phyloP scores from a whole-genome alignment of 2,329 filamentous ascomycete species.

The Alternaria sp. region DNA sequence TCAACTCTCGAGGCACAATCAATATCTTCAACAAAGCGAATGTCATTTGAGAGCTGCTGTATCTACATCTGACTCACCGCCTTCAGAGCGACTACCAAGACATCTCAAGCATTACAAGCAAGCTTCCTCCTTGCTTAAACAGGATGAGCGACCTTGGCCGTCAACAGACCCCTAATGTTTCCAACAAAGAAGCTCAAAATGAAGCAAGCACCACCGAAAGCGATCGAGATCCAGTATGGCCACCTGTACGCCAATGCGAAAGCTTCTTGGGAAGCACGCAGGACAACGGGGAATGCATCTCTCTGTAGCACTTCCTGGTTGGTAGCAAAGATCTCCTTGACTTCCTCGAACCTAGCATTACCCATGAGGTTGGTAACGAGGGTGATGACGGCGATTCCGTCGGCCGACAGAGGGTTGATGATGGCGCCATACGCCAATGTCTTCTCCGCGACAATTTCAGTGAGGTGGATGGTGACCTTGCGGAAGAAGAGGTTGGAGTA shows the following conservation, averaged over 20 bases:
- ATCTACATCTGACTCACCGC: not conserved
- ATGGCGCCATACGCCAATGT: slow-evolving; percentile 59
- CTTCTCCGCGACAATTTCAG: slow-evolving; percentile 42
- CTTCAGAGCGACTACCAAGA: not conserved
- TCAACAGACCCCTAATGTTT: slow-evolving; percentile 55
- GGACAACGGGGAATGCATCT: slow-evolving; percentile 51
- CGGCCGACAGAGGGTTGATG: slow-evolving; percentile 42
- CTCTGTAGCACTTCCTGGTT: slow-evolving; percentile 52
- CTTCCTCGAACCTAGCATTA: slow-evolving; percentile 38
- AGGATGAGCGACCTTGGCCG: slow-evolving; percentile 21
- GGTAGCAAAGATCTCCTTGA: slow-evolving; percentile 56
- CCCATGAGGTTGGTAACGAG: slow-evolving; percentile 52
- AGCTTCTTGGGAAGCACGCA: slow-evolving; percentile 62
- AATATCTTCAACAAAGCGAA: not conserved
- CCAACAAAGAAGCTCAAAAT: slow-evolving; percentile 65
- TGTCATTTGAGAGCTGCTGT: not conserved
- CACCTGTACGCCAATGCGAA: slow-evolving; percentile 66
- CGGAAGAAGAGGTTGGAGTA: slow-evolving; percentile 48
- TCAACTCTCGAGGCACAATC: not conserved
- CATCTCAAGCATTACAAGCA: not conserved
- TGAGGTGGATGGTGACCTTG: slow-evolving; percentile 29
- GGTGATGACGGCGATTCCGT: slow-evolving; percentile 58
- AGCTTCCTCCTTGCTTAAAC: not conserved
- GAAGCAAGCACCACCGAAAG: slow-evolving; percentile 64
- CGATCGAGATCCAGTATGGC: slow-evolving; percentile 68